Percentiles rank a stretch among this genome's conserved stretches.
phyloP scores from a whole-genome alignment of 306 rosid species.

The Rosa multiflora region DNA sequence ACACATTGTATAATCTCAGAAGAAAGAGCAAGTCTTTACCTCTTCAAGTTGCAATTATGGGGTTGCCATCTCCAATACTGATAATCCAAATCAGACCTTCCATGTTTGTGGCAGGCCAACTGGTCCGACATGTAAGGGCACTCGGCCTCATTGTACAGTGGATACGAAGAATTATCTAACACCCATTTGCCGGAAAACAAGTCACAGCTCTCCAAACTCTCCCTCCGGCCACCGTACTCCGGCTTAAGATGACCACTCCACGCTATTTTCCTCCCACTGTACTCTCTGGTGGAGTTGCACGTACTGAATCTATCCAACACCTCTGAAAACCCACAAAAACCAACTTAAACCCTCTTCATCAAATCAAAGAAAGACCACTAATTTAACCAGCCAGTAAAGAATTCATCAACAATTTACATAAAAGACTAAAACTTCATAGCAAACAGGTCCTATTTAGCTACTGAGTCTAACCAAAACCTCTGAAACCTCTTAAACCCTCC shows the following conservation, averaged over 20 bases:
- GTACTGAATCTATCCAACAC: constrained; percentile 81
- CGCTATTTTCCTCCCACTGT: constrained; percentile 72
- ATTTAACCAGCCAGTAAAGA: constrained; percentile 20
- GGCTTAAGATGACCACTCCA: constrained; percentile 30
- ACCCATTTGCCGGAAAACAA: constrained; percentile 90
- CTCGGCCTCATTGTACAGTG: constrained; percentile 61
- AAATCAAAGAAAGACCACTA: constrained; percentile 25
- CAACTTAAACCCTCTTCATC: not conserved
- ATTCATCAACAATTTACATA: not conserved
- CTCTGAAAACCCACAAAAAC: constrained; percentile 42
- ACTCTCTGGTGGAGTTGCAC: constrained; percentile 75
- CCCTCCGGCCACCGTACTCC: constrained; percentile 35
- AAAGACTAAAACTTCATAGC: not conserved
- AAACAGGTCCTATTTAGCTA: constrained; percentile 1
- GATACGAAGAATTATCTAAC: constrained; percentile 71
- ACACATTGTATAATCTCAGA: constrained; percentile 1
- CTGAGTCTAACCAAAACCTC: constrained; percentile 75
- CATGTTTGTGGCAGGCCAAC: constrained; percentile 94
- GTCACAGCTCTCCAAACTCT: constrained; percentile 57
- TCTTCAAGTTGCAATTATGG: constrained; percentile 84
- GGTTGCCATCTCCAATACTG: constrained; percentile 98
- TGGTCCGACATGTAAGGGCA: constrained; percentile 99
- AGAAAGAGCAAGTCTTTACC: constrained; percentile 61
- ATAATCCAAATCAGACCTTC: constrained; percentile 79
- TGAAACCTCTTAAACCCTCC: constrained; percentile 24